Percentiles rank a stretch among this genome's conserved stretches.
phyloP scores from a whole-genome alignment of 208 protist species.

The Acanthamoeba triangularis region DNA sequence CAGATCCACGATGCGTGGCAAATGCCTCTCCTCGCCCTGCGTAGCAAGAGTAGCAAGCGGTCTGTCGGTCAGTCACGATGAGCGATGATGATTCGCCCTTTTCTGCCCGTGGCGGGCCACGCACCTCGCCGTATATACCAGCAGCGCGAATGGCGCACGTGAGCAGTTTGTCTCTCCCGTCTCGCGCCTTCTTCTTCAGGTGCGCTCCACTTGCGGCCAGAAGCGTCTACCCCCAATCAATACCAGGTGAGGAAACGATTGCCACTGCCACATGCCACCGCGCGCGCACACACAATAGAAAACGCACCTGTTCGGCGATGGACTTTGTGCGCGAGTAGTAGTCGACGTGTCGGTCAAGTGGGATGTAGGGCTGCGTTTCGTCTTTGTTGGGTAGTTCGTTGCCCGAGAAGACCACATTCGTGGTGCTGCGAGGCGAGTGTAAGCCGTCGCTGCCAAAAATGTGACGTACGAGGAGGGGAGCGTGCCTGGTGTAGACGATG shows the following conservation, averaged over 20 bases:
- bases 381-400: conserved; percentile 75
- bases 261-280: not conserved
- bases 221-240: not conserved
- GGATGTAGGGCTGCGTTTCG: conserved; percentile 82
- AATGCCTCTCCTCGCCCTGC: conserved; percentile 80
- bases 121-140: conserved; percentile 82
- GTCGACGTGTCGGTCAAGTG: conserved; percentile 78
- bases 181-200: not conserved
- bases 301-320: conserved; percentile 78
- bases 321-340: conserved; percentile 84
- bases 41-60: not conserved
- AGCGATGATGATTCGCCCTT: no score
- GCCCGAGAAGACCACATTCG: conserved; percentile 81
- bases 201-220: not conserved
- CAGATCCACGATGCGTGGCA: conserved; percentile 81
- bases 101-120: not conserved
- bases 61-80: not conserved
- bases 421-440: conserved; percentile 58
- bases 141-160: conserved; percentile 80
- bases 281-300: not conserved
- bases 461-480: not conserved
- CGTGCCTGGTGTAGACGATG: conserved; percentile 28
- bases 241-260: no score
- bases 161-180: conserved; percentile 31
- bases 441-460: not conserved